Evolutionary conservation across 1,139 yeast genomes (phyloP), one percentile per base, ranked within the genome.

Genomic region (Debaryomyces robertsiae): DNA sequence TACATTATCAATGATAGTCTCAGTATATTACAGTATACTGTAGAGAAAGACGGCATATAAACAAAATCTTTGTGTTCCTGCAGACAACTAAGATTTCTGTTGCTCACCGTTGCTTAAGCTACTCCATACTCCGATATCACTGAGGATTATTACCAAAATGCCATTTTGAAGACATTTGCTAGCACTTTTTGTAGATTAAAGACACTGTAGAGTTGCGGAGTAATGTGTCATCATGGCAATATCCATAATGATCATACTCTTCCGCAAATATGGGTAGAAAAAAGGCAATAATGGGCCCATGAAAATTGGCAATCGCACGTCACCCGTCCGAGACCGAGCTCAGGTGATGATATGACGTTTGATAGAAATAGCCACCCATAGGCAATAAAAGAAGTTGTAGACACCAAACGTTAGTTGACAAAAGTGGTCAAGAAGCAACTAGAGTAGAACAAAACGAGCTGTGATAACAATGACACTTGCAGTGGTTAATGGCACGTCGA

Each of bases 401-500:
- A 19, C 22, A 19, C 7, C 7, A 19, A 19, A 5, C 5, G 22
- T 7, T 19, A 19, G 7, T 19, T 19, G 22, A 19, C 22, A 19
- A 19, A 19, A 19, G 22, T 19, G 22, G 7, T 19, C 22, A 19
- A 19, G 22, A 19, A 19, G 22, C 22, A 19, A 7, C 22, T 7
- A 19, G 22, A 19, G 7, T 19, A 19, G 22, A 7, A 19, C 7
- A 19, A 19, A 6, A 19, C 22, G 7, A 19, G 22, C 7, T 7
- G 22, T 7, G 7, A 19, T 5, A 19, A 19, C 22, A 7, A 58
- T 58, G 63, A 53, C 57, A n/a, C 44, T 53, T 31, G 61, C 78
- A 25, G 51, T 78, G 42, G 73, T 80, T 43, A 78, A 77, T 53
- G 83, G 82, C 11, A 66, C 77, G 18, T 66, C 82, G 22, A 67